Percentiles rank a stretch among this genome's conserved stretches.
Evolutionary conservation across 768 basidiomycete species (phyloP).

Genomic region (Xerocomellus dryophilus): DNA sequence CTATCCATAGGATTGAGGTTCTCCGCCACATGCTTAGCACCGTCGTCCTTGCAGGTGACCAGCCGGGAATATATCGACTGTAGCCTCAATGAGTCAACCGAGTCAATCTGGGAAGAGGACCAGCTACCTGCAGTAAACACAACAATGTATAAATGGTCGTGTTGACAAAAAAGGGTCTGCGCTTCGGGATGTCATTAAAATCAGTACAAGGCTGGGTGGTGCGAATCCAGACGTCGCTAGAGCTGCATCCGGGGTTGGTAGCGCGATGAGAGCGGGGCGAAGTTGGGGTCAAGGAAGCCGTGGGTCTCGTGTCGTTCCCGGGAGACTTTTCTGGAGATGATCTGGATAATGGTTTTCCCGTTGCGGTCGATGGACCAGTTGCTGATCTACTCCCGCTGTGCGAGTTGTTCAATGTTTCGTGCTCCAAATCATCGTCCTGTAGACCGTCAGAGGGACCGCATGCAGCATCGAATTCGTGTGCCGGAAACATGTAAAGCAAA

Average conservation of each 20-base stretch:
- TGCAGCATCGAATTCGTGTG: slow-evolving; percentile 62
- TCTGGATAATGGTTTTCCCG: slow-evolving; percentile 73
- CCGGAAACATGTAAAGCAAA: slow-evolving; percentile 67
- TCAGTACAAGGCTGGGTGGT: slow-evolving; percentile 30
- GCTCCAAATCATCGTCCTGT: slow-evolving; percentile 36
- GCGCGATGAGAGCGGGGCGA: slow-evolving; percentile 6
- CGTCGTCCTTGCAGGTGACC: slow-evolving; percentile 78
- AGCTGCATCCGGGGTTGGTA: slow-evolving; percentile 1
- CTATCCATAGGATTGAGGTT: slow-evolving; percentile 64
- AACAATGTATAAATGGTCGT: slow-evolving; percentile 90
- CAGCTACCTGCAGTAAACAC: slow-evolving; percentile 76
- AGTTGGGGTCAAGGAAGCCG: slow-evolving; percentile 28
- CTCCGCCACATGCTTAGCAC: slow-evolving; percentile 63
- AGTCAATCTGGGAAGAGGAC: neutral
- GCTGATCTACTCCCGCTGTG: slow-evolving; percentile 43
- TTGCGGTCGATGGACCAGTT: slow-evolving; percentile 47
- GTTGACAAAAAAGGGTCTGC: slow-evolving; percentile 81
- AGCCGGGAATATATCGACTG: slow-evolving; percentile 90
- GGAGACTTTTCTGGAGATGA: slow-evolving; percentile 61
- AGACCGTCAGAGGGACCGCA: slow-evolving; percentile 54
- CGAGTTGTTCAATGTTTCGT: slow-evolving; percentile 20
- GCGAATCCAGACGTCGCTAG: slow-evolving; percentile 59
- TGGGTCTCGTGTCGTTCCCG: slow-evolving; percentile 29
- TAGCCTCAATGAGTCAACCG: slow-evolving; percentile 5
- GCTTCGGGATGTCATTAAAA: slow-evolving; percentile 33